Conservation (phyloP, 257 asterid genomes). For the Haberlea rhodopensis region DNA sequence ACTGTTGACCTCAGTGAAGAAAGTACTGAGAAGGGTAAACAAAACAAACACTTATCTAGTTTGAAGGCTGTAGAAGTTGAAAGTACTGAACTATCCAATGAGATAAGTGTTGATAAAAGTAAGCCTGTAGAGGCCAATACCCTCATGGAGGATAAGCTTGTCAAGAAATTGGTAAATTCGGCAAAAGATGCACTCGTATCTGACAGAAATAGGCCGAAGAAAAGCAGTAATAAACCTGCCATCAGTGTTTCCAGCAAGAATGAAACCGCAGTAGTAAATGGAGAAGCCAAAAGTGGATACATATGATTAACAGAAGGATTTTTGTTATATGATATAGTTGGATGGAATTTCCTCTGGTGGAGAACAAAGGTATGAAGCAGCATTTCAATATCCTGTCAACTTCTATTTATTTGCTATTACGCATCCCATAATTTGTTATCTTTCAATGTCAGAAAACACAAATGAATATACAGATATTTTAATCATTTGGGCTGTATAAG, state of each 20-base stretch:
- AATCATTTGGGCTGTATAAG: not conserved
- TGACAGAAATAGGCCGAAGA: conserved; percentile 40
- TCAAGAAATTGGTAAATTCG: conserved; percentile 38
- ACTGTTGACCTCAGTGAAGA: conserved; percentile 36
- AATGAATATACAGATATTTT: not conserved
- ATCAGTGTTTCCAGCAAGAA: conserved; percentile 39
- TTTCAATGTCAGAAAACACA: not conserved
- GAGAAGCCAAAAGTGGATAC: conserved; percentile 69
- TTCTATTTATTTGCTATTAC: not conserved
- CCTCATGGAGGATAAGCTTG: conserved; percentile 39
- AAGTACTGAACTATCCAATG: conserved; percentile 31
- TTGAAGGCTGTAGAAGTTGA: conserved; percentile 36
- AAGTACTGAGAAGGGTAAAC: conserved; percentile 44
- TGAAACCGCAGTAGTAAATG: conserved; percentile 52
- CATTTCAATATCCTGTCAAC: not conserved
- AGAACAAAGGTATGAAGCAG: conserved; percentile 31
- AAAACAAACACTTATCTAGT: conserved; percentile 33
- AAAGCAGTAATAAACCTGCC: conserved; percentile 39
- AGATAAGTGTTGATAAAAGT: conserved; percentile 23
- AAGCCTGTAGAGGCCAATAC: conserved; percentile 27
- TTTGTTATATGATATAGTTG: conserved; percentile 18
- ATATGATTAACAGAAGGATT: conserved; percentile 5
- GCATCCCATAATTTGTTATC: not conserved
- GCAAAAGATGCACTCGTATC: conserved; percentile 40
- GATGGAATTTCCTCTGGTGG: conserved; percentile 14